A percentile compares a stretch with the other conserved stretches of the same genome.
phyloP scores from a whole-genome alignment of 129 eudicot genomes.

The Flaveria brownii region DNA sequence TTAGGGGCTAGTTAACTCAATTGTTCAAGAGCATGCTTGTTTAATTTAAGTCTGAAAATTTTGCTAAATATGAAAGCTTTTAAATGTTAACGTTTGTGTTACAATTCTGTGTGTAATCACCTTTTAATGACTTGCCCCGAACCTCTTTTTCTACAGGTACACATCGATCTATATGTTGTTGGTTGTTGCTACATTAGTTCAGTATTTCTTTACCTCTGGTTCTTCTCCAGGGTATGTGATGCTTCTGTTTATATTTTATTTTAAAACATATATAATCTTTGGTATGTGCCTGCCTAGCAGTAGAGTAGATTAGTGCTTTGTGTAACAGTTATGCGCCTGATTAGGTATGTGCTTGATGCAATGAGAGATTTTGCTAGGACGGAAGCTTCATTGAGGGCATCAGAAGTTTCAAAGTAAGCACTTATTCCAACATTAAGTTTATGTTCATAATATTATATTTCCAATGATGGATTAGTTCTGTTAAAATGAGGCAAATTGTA shows the following conservation, averaged over 20 bases:
- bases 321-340: conserved; percentile 20
- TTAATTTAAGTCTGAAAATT: background rate
- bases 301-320: background rate
- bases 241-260: background rate
- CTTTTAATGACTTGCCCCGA: background rate
- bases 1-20: background rate
- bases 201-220: conserved; percentile 78
- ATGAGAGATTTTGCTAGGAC: conserved; percentile 64
- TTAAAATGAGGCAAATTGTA: background rate
- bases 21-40: conserved; percentile 15
- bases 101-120: background rate
- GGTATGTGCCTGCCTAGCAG: too few species aligned
- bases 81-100: background rate
- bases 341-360: conserved; percentile 86
- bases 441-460: background rate
- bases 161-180: conserved; percentile 51
- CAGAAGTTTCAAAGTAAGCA: conserved; percentile 70
- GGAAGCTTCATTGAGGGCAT: conserved; percentile 51
- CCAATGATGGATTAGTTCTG: background rate
- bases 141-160: conserved; percentile 52
- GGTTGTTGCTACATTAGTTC: conserved; percentile 72
- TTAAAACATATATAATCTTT: background rate
- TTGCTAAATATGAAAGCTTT: background rate
- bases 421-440: conserved; percentile 19
- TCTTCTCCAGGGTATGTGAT: conserved; percentile 91